A percentile compares a stretch with the other conserved stretches of the same genome.
These are phyloP conservation scores for Pluteus cervinus DNA, from an alignment of 768 basidiomycete species.

Conservation along the genomic window DNA sequence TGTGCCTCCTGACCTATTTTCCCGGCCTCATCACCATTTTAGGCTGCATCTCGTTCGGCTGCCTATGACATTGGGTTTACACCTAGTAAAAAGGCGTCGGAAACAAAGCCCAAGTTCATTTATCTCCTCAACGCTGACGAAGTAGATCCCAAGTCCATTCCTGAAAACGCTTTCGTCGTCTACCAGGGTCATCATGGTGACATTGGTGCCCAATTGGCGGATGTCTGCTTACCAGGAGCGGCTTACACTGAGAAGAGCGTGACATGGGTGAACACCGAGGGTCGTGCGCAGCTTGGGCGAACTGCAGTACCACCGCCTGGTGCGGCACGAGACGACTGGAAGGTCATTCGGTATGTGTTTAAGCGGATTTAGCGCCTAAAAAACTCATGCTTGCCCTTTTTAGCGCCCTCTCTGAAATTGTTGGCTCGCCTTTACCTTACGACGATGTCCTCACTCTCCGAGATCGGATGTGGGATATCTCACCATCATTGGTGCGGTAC, in stretches of 20 bases:
- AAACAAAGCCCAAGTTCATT: conserved; percentile 84
- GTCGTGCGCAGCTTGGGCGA: conserved; percentile 83
- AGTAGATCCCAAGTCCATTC: conserved; percentile 81
- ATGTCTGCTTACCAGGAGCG: conserved; percentile 86
- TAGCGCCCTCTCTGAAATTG: conserved; percentile 85
- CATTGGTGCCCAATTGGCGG: conserved; percentile 93
- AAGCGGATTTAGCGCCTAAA: conserved; percentile 1
- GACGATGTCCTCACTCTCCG: conserved; percentile 80
- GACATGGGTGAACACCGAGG: conserved; percentile 98
- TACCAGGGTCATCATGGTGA: conserved; percentile 99
- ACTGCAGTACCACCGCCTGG: conserved; percentile 95
- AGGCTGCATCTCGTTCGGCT: conserved; percentile 90
- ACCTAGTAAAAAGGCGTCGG: conserved; percentile 71
- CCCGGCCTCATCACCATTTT: conserved; percentile 7
- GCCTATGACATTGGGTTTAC: conserved; percentile 95
- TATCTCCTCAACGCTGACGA: conserved; percentile 98
- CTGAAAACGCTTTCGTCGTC: conserved; percentile 90
- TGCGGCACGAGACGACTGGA: conserved; percentile 94
- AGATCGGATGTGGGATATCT: conserved; percentile 96
- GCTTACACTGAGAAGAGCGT: conserved; percentile 89
- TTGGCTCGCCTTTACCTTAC: conserved; percentile 81
- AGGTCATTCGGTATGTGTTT: conserved; percentile 73
- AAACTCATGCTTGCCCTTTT: background rate
- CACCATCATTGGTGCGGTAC: conserved; percentile 83
- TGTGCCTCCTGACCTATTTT: conserved; percentile 3